Percentiles rank a stretch among this genome's conserved stretches.
Conservation (phyloP, 2,329 filamentous ascomycete genomes). For the Claviceps humidiphila region DNA sequence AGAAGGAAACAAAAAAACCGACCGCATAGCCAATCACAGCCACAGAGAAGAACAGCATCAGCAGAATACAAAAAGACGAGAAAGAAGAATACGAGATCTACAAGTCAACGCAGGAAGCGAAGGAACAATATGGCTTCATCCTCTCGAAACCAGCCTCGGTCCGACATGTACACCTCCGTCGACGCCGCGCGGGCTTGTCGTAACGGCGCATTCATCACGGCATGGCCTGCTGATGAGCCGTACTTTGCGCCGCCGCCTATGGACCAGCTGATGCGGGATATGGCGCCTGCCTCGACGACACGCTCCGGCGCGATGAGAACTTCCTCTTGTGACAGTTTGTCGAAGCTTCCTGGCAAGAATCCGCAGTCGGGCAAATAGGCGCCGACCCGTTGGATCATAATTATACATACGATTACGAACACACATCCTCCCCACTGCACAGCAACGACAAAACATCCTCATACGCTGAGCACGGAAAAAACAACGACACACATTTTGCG, state of each 20-base stretch:
- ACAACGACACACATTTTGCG: too few relatives aligned
- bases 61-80: too few relatives aligned
- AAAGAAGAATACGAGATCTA: not conserved
- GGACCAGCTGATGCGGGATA: not conserved
- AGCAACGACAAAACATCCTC: too few relatives aligned
- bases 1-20: too few relatives aligned
- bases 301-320: not conserved
- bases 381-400: not conserved
- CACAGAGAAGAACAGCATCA: too few relatives aligned
- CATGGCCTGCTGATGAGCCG: constrained; percentile 17
- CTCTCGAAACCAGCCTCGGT: not conserved
- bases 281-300: not conserved
- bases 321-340: not conserved
- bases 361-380: not conserved
- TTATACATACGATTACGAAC: not conserved
- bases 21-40: too few relatives aligned
- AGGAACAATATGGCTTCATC: not conserved
- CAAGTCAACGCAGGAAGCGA: not conserved
- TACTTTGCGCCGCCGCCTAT: constrained; percentile 6
- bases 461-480: too few relatives aligned
- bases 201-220: constrained; percentile 14
- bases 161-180: constrained; percentile 12
- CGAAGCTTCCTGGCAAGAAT: not conserved
- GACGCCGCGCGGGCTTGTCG: constrained; percentile 13
- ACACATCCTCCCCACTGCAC: not conserved